These are phyloP conservation scores for Alliaria petiolata DNA, from an alignment of 345 rosid genomes.

Conservation along the genomic window DNA sequence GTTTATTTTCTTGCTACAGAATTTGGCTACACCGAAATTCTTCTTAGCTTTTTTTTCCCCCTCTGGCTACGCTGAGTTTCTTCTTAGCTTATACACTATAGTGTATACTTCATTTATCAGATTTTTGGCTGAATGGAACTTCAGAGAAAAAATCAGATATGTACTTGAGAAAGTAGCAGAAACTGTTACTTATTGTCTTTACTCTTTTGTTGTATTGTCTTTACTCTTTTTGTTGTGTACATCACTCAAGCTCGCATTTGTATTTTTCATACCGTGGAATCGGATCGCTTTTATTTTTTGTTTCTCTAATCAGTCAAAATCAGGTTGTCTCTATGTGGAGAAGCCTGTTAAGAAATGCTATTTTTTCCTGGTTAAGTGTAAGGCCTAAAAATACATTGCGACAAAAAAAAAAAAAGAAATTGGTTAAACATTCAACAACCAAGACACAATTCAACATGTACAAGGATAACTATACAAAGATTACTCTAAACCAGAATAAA, in stretches of 20 bases:
- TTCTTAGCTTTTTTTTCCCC: too few relatives aligned
- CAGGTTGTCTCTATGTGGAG: neutral
- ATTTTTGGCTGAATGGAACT: constrained; percentile 22
- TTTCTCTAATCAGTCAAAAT: neutral
- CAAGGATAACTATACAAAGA: neutral
- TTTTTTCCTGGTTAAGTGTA: neutral
- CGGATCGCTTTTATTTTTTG: neutral
- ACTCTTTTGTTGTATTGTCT: neutral
- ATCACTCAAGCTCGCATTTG: constrained; percentile 1
- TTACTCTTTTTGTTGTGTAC: too few relatives aligned
- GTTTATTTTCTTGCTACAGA: neutral
- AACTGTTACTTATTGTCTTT: constrained; percentile 11
- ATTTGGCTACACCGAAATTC: neutral
- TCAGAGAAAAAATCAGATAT: constrained; percentile 14
- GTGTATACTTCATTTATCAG: constrained; percentile 23
- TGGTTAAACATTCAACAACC: neutral
- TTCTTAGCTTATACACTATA: constrained; percentile 22
- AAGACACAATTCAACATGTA: neutral
- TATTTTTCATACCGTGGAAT: neutral
- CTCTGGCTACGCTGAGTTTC: too few relatives aligned
- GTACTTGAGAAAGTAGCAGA: constrained; percentile 2
- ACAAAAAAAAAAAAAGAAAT: too few relatives aligned
- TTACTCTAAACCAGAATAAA: too few relatives aligned
- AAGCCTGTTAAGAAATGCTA: neutral
- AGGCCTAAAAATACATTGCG: neutral